Evolutionary conservation across 495 filamentous ascomycete genomes (phyloP).

Genomic region (Podospora conica): DNA sequence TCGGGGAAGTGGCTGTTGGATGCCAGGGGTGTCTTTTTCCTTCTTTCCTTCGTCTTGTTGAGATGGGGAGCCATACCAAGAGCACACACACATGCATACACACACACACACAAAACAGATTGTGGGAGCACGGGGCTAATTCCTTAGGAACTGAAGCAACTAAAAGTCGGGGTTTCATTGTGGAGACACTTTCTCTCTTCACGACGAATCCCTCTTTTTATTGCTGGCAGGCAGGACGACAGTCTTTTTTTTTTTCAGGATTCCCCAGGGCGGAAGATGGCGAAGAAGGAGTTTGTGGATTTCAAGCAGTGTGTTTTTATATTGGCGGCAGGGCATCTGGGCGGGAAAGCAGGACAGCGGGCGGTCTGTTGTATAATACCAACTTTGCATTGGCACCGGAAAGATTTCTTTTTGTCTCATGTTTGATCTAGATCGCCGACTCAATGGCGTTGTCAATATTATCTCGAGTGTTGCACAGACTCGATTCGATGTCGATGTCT

Average conservation of each 20-base stretch:
- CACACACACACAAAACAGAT: slow-evolving; percentile 4
- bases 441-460: neutral
- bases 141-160: slow-evolving; percentile 36
- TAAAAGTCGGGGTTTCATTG: slow-evolving; percentile 13
- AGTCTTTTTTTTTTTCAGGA: neutral
- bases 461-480: neutral
- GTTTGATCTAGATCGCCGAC: neutral
- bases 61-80: neutral
- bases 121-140: slow-evolving; percentile 26
- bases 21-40: neutral
- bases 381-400: neutral
- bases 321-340: neutral
- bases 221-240: slow-evolving; percentile 1
- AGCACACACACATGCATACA: neutral
- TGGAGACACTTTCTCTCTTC: neutral
- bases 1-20: neutral
- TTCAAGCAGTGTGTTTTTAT: neutral
- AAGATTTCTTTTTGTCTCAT: neutral
- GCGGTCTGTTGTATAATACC: slow-evolving; percentile 1
- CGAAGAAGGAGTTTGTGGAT: neutral
- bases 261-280: neutral
- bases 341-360: neutral
- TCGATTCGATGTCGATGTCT: neutral
- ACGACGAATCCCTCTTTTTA: neutral
- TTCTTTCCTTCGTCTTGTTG: neutral